These are phyloP conservation scores for Helichrysum umbraculigerum DNA, from an alignment of 129 eudicot species.

Conservation along the genomic window DNA sequence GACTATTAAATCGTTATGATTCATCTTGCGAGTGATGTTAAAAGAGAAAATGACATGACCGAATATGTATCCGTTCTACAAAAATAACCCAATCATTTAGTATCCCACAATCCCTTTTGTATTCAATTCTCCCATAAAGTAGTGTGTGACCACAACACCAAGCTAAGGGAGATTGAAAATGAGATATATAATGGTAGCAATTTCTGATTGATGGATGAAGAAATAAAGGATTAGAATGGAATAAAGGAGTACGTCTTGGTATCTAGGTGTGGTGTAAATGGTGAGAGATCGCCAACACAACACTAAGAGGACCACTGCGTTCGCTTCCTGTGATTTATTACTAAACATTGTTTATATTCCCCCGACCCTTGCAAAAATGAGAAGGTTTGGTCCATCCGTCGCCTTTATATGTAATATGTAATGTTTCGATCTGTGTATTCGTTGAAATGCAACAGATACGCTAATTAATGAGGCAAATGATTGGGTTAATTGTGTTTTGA, in stretches of 20 bases:
- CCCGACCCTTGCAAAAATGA: constrained; percentile 16
- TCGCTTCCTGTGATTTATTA: constrained; percentile 27
- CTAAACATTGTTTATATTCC: constrained; percentile 24
- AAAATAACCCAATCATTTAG: constrained; percentile 19
- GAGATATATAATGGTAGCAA: constrained; percentile 15
- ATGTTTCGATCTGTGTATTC: constrained; percentile 16
- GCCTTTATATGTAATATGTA: constrained; percentile 4
- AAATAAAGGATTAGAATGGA: constrained; percentile 38
- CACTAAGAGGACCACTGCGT: constrained; percentile 33
- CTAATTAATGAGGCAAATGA: not conserved
- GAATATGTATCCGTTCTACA: constrained; percentile 20
- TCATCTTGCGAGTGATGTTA: constrained; percentile 26
- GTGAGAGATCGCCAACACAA: constrained; percentile 30
- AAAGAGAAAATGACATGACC: constrained; percentile 19
- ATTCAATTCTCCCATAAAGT: constrained; percentile 28
- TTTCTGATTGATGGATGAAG: constrained; percentile 6
- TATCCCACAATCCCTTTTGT: constrained; percentile 17
- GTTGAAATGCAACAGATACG: constrained; percentile 2
- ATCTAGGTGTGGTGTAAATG: constrained; percentile 22
- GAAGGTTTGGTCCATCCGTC: constrained; percentile 18
- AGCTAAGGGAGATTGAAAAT: constrained; percentile 22
- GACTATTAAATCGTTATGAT: constrained; percentile 1
- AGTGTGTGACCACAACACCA: constrained; percentile 44
- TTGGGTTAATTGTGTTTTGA: not conserved
- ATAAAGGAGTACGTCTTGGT: constrained; percentile 42